phyloP scores from a whole-genome alignment of 228 moss, liverwort and hornwort species.

The Sphagnum magellanicum region DNA sequence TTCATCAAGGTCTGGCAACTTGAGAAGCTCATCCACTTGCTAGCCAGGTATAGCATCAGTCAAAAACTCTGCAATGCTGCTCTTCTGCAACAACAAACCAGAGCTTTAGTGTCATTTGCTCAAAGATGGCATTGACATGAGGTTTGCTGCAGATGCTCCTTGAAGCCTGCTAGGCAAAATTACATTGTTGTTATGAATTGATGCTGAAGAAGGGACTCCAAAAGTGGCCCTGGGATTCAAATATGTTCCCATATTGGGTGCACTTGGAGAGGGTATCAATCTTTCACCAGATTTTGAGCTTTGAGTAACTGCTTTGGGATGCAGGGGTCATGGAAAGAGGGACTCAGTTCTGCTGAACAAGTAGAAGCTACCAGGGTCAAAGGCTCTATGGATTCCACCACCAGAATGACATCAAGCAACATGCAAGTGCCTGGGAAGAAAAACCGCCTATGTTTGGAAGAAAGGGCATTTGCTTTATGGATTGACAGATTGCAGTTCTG shows the following conservation, averaged over 20 bases:
- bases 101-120: slow-evolving; percentile 5
- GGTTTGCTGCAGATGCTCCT: slow-evolving; percentile 3
- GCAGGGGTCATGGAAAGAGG: slow-evolving; percentile 7
- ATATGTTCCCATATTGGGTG: too few relatives aligned
- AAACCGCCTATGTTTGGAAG: slow-evolving; percentile 72
- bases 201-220: background rate
- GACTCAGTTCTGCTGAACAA: slow-evolving; percentile 2
- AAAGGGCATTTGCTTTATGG: slow-evolving; percentile 59
- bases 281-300: too few relatives aligned
- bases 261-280: too few relatives aligned
- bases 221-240: too few relatives aligned
- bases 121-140: slow-evolving; percentile 11
- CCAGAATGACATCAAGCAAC: slow-evolving; percentile 50
- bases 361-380: too few relatives aligned
- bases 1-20: slow-evolving; percentile 61
- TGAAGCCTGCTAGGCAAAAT: background rate
- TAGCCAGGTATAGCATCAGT: slow-evolving; percentile 67
- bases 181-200: slow-evolving; percentile 4
- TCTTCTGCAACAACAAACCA: slow-evolving; percentile 19
- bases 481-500: slow-evolving; percentile 90
- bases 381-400: too few relatives aligned
- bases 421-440: slow-evolving; percentile 72
- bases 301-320: too few relatives aligned
- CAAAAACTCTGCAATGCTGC: slow-evolving; percentile 71
- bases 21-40: slow-evolving; percentile 75